A percentile compares a stretch with the other conserved stretches of the same genome.
Evolutionary conservation across 768 basidiomycete genomes (phyloP).

Genomic region (Lentinus tigrinus): DNA sequence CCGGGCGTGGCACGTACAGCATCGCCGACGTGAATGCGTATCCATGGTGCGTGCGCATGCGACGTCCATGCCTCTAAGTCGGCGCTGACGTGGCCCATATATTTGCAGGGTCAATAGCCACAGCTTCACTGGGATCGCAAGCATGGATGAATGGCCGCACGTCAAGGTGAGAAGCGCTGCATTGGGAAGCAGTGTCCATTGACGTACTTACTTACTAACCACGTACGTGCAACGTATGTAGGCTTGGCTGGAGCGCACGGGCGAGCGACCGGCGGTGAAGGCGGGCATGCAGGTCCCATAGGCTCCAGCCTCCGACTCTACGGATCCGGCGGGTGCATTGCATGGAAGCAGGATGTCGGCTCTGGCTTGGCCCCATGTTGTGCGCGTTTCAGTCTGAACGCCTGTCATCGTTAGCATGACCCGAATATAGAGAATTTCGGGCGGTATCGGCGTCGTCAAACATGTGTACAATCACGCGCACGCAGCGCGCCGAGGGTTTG

Average conservation of each 20-base stretch:
- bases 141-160: slow-evolving; percentile 61
- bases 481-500: too few species aligned
- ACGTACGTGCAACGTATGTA: too few species aligned
- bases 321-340: not conserved
- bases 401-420: too few species aligned
- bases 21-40: slow-evolving; percentile 72
- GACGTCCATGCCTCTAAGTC: not conserved
- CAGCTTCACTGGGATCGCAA: slow-evolving; percentile 47
- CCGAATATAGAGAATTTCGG: too few species aligned
- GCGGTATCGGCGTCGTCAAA: too few species aligned
- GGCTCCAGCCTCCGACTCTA: not conserved
- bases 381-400: not conserved
- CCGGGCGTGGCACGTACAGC: slow-evolving; percentile 63
- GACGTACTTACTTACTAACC: not conserved
- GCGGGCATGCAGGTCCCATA: slow-evolving; percentile 17
- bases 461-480: too few species aligned
- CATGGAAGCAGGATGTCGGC: too few species aligned
- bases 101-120: slow-evolving; percentile 40
- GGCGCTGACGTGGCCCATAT: too few species aligned
- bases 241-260: slow-evolving; percentile 16
- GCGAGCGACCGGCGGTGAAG: slow-evolving; percentile 15
- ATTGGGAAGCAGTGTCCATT: not conserved
- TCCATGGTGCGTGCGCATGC: slow-evolving; percentile 47
- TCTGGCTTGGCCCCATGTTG: too few species aligned
- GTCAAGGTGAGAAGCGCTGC: slow-evolving; percentile 44